Percentiles rank a stretch among this genome's conserved stretches.
phyloP scores from a whole-genome alignment of 2,329 filamentous ascomycete species.

The Xylariaceae sp. region DNA sequence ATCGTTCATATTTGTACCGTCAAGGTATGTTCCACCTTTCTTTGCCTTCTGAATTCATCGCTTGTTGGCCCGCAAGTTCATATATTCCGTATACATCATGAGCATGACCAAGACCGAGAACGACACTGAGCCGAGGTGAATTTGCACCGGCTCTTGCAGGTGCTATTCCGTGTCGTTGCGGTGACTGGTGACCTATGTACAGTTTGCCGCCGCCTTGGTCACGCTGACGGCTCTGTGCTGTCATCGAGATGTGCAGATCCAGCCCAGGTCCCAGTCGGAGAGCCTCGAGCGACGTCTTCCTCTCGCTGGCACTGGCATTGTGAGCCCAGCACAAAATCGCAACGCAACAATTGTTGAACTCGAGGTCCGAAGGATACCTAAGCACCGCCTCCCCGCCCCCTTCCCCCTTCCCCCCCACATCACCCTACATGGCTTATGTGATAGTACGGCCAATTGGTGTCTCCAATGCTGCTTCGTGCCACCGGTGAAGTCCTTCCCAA shows the following conservation, averaged over 20 bases:
- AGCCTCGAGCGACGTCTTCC: slow-evolving; percentile 1
- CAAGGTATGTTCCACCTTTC: slow-evolving; percentile 15
- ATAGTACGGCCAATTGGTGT: slow-evolving; percentile 3
- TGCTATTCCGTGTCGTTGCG: not conserved
- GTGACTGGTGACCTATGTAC: no score
- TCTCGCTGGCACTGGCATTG: not conserved
- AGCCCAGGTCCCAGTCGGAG: not conserved
- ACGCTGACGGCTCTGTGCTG: slow-evolving; percentile 1
- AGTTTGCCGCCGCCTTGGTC: not conserved
- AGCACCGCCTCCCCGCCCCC: not conserved
- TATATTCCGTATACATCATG: not conserved
- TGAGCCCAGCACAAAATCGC: not conserved
- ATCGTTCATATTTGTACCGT: not conserved
- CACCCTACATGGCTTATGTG: slow-evolving; percentile 1
- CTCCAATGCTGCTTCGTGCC: not conserved
- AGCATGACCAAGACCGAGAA: not conserved
- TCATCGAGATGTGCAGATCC: not conserved
- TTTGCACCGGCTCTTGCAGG: not conserved
- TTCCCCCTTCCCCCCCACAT: not conserved
- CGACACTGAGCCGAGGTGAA: not conserved
- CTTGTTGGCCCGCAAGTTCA: not conserved
- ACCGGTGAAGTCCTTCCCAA: not conserved
- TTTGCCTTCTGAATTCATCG: not conserved
- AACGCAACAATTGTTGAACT: not conserved
- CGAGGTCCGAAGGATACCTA: not conserved